These are phyloP conservation scores for Geranomyces variabilis DNA, from an alignment of 192 early-diverging fungal species.

Conservation along the genomic window DNA sequence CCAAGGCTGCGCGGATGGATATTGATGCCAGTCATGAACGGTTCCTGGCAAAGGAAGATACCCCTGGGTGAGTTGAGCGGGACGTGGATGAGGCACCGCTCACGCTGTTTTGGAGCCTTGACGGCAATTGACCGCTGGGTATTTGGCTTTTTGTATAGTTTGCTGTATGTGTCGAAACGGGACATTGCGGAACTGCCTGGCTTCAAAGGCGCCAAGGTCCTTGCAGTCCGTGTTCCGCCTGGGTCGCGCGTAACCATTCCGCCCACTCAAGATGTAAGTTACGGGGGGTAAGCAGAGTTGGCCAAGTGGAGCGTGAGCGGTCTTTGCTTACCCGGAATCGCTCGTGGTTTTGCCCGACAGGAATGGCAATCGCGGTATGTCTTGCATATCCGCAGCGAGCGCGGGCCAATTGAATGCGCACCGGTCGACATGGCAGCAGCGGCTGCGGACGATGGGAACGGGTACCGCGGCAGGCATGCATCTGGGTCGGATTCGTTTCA, in stretches of 20 bases:
- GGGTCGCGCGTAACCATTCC: slow-evolving; percentile 27
- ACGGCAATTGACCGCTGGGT: no score
- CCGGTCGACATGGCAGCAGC: background rate
- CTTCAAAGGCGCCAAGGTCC: slow-evolving; percentile 1
- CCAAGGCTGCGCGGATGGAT: background rate
- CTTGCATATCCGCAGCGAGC: slow-evolving; percentile 17
- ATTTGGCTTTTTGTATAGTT: background rate
- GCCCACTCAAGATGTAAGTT: slow-evolving; percentile 21
- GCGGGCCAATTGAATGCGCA: slow-evolving; percentile 9
- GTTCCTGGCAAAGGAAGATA: slow-evolving; percentile 15
- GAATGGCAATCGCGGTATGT: slow-evolving; percentile 23
- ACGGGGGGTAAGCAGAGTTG: background rate
- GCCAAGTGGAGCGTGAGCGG: background rate
- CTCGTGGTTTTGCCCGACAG: background rate
- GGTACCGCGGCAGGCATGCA: background rate
- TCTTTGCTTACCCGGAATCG: no score
- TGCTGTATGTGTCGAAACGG: slow-evolving; percentile 18
- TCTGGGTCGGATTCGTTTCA: background rate
- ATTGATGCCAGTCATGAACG: slow-evolving; percentile 7
- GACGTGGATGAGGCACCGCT: background rate
- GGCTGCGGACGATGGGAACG: background rate
- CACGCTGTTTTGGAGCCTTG: no score
- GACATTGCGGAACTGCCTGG: slow-evolving; percentile 15
- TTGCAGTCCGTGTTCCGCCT: slow-evolving; percentile 25
- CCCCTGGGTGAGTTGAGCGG: slow-evolving; percentile 8